Base-by-base conservation (phyloP, 129 eudicot species). In the Tagetes patula region DNA sequence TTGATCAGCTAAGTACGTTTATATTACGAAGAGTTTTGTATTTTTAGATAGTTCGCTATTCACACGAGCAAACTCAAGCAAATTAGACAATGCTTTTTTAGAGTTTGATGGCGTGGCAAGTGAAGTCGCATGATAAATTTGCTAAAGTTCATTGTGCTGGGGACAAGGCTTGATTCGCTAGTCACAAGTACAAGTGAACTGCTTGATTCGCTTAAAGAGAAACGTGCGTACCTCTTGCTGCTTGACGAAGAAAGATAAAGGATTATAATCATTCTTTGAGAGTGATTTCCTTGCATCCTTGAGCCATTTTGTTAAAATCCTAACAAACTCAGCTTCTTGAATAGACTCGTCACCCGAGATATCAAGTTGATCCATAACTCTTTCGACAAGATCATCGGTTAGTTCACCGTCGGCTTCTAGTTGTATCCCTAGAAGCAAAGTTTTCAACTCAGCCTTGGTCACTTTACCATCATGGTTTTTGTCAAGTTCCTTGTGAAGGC, bases 401-500 rank as follows among this genome's bases (percentile, higher is more conserved):
- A 80, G n/a, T 14, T 77, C 47, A 33, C 85, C 89, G 11, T 82
- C 85, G 3, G 84, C 90, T 63, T 89, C 82, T 46, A 89, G n/a
- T 11, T 74, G 81, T 49, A 87, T 74, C 52, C 96, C 92, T 49
- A 89, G 3, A 14, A 89, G 64, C 40, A 89, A 71, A 70, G 82
- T 81, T 65, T 84, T 89, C 72, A 89, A 77, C 80, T 89, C 96
- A 6, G 83, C 53, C 33, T 50, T 65, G 61, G 92, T 82, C 59
- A 89, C 81, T 42, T 71, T 72, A 11, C 72, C 34, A 41, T 81
- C 87, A 4, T 71, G 82, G 71, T 87, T 71, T 76, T 78, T 52
- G 84, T 89, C 96, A 65, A 87, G 81, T 70, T 62, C 73, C 37
- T 76, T 40, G 55, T 87, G 87, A 39, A 89, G 62, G 71, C 96